phyloP scores from a whole-genome alignment of 176 grass and related monocot species.

The Stipa capillata region DNA sequence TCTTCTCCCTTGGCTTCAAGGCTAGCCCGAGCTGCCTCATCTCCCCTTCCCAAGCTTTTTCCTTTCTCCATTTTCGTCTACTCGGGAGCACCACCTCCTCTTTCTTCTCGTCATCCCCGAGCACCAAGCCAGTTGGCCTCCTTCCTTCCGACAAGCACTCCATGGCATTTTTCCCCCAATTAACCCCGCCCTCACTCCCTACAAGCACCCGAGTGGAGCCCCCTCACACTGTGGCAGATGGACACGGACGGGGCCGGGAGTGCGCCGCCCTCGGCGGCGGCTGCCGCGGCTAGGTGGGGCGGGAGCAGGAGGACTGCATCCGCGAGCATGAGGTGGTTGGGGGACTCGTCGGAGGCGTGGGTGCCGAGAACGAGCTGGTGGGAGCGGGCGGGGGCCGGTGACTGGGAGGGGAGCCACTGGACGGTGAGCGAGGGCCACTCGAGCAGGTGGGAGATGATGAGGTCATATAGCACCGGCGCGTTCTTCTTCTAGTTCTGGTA shows the following conservation, averaged over 20 bases:
- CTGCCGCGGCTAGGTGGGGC: slow-evolving; percentile 8
- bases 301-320: slow-evolving; percentile 44
- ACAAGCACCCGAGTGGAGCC: too few species aligned
- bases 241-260: slow-evolving; percentile 37
- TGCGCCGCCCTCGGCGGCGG: neutral
- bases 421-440: too few species aligned
- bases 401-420: slow-evolving; percentile 46
- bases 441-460: slow-evolving; percentile 71
- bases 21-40: too few species aligned
- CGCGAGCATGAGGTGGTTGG: slow-evolving; percentile 52
- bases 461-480: slow-evolving; percentile 71
- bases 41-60: too few species aligned
- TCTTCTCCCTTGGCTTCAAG: too few species aligned
- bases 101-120: too few species aligned
- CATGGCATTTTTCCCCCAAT: too few species aligned
- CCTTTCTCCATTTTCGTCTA: too few species aligned
- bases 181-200: too few species aligned
- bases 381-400: neutral
- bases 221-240: slow-evolving; percentile 39
- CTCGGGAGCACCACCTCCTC: too few species aligned
- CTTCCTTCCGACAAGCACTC: too few species aligned
- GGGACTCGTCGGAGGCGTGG: slow-evolving; percentile 53
- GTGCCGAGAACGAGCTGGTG: slow-evolving; percentile 58
- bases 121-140: too few species aligned
- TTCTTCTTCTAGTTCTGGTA: slow-evolving; percentile 83